Evolutionary conservation across 208 protist genomes (phyloP).

Genomic region (Tritrichomonas foetus): DNA sequence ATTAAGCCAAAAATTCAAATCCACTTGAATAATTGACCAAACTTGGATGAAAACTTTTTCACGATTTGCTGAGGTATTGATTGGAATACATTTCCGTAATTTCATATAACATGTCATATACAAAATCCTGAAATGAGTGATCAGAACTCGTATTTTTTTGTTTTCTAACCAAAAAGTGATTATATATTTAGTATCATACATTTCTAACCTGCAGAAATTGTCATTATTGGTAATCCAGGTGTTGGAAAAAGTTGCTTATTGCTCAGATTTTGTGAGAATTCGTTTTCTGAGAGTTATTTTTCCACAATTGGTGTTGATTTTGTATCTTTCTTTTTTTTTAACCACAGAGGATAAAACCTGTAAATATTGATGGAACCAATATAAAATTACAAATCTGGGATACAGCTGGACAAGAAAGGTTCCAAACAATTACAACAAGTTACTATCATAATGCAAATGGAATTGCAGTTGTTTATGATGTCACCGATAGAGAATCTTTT

Average conservation of each 20-base stretch:
- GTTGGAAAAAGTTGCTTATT: slow-evolving; percentile 61
- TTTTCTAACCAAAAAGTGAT: too few species aligned
- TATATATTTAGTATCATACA: too few species aligned
- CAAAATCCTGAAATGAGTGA: too few species aligned
- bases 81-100: too few species aligned
- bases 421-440: slow-evolving; percentile 60
- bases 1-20: too few species aligned
- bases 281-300: slow-evolving; percentile 64
- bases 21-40: too few species aligned
- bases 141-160: too few species aligned
- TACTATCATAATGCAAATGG: slow-evolving; percentile 61
- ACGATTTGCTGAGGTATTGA: too few species aligned
- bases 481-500: slow-evolving; percentile 58
- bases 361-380: slow-evolving; percentile 49
- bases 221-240: slow-evolving; percentile 36
- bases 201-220: neutral
- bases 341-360: slow-evolving; percentile 58
- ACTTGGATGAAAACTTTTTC: too few species aligned
- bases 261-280: slow-evolving; percentile 61
- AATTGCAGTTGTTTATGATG: slow-evolving; percentile 66
- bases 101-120: too few species aligned
- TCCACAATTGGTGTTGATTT: slow-evolving; percentile 68
- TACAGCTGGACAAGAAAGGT: slow-evolving; percentile 67
- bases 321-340: too few species aligned
- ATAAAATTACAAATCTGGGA: slow-evolving; percentile 60